Conservation (phyloP, 345 rosid species). For the Rhodomyrtus tomentosa region DNA sequence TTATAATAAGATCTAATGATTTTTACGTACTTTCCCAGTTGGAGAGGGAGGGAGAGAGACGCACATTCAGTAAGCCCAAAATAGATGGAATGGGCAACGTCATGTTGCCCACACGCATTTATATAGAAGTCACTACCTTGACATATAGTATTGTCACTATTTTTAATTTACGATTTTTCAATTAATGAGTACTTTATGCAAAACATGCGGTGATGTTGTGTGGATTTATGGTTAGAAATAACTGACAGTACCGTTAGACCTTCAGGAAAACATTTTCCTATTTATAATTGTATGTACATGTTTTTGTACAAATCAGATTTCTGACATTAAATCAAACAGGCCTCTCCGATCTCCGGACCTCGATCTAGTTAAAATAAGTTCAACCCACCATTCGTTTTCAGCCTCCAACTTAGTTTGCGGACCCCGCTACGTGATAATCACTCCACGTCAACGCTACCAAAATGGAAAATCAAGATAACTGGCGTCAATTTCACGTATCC, state of each 20-base stretch:
- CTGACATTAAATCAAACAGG: neutral
- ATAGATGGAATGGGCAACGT: neutral
- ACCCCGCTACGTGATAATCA: neutral
- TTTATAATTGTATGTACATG: too few species aligned
- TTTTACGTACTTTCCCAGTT: too few species aligned
- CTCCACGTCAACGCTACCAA: neutral
- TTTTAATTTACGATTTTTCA: too few species aligned
- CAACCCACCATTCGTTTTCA: neutral
- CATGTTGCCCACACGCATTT: too few species aligned
- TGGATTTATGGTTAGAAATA: too few species aligned
- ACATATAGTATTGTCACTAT: too few species aligned
- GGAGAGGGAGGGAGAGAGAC: neutral
- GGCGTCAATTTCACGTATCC: neutral
- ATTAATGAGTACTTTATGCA: too few species aligned
- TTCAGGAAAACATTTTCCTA: too few species aligned
- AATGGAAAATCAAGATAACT: neutral
- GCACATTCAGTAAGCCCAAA: neutral
- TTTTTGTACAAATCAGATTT: neutral
- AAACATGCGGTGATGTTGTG: too few species aligned
- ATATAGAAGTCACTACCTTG: too few species aligned
- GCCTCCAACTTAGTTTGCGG: neutral
- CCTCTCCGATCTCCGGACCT: neutral
- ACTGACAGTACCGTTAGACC: too few species aligned
- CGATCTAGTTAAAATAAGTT: neutral
- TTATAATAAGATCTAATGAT: too few species aligned